Evolutionary conservation across 257 asterid species (phyloP).

Genomic region (Solanum chaucha): DNA sequence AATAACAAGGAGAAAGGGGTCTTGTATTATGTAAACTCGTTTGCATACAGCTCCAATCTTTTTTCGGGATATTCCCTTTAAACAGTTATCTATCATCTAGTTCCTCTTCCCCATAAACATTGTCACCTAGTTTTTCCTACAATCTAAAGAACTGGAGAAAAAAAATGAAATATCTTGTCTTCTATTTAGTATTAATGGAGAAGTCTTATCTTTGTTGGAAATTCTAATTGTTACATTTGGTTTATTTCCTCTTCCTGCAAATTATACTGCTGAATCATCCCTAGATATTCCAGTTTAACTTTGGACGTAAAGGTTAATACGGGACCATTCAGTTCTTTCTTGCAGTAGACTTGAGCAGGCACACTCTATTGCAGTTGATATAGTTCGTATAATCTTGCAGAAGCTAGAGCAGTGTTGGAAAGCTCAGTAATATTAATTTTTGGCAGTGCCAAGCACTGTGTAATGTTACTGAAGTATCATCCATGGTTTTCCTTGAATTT

Average conservation of each 20-base stretch:
- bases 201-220: background rate
- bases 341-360: background rate
- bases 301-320: background rate
- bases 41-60: background rate
- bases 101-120: background rate
- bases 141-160: background rate
- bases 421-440: background rate
- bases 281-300: background rate
- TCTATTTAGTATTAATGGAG: background rate
- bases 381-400: background rate
- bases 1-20: constrained; percentile 1
- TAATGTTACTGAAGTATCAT: background rate
- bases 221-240: background rate
- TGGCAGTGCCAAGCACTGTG: background rate
- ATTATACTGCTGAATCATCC: background rate
- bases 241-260: background rate
- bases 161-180: background rate
- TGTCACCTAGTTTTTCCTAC: background rate
- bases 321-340: background rate
- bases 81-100: background rate
- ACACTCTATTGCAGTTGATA: background rate
- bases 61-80: background rate
- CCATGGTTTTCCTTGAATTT: background rate
- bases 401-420: background rate
- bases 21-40: background rate